Evolutionary conservation across 2,329 filamentous ascomycete genomes (phyloP), one percentile per base, ranked within the genome.

Genomic region (Hymenoscyphus fraxineus): DNA sequence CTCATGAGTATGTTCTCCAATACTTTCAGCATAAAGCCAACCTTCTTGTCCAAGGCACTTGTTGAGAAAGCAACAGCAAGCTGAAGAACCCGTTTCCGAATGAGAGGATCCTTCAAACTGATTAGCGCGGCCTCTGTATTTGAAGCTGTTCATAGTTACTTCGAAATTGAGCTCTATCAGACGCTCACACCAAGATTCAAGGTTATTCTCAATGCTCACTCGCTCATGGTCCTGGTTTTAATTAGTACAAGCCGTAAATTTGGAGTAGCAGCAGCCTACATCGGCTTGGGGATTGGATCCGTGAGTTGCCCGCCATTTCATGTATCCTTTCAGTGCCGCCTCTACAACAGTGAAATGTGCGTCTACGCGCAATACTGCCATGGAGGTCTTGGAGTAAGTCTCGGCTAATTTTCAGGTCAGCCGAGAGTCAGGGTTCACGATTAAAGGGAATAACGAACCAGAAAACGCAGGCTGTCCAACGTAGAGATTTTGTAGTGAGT

Each of bases 301-400:
- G 70, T 82, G 81, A 0, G 73, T 76, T 19, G 79, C 77, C 68
- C 82, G 83, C 91, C 92, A 97, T 74, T 92, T 93, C 69, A 88
- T 85, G 70, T 93, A 97, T 1, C 94, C 95, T 75, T 93, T 97
- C 38, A 98, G 79, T 0, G 92, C 90, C 32, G 93, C 89, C 74
- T 97, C 92, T 2, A 97, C 89, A 31, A 97, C 90, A 0, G 92
- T 92, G 70, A 94, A 94, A 69, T 97, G 90, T 0, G 93, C 90
- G 75, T 99, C 95, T 1, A 96, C 88, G 35, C 87, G 87, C 62
- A 99, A 82, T 2, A 90, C 85, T n/a, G 88, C 82, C 71, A 87
- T 83, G 0, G 90, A 91, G 66, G 85, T 85, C 72, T 91, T 93
- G 41, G 85, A 83, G 73, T 90, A 90, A 55, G 78, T 83, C 68